phyloP scores from a whole-genome alignment of 805 yeast genomes.

The Myxozyma neotropica region DNA sequence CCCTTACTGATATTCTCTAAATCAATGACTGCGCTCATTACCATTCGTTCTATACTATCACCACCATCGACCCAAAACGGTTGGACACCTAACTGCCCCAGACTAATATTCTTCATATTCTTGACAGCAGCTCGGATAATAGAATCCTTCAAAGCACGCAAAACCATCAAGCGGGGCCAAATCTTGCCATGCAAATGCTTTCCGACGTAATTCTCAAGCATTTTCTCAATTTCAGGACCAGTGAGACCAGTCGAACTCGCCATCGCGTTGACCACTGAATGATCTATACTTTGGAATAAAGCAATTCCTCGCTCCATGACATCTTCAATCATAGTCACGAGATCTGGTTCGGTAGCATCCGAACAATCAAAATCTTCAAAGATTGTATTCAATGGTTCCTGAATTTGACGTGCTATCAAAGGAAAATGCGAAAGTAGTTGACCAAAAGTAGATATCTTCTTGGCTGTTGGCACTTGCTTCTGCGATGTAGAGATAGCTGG shows the following conservation, averaged over 20 bases:
- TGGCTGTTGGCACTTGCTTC: not conserved
- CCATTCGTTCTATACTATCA: constrained; percentile 47
- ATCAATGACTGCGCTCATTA: constrained; percentile 55
- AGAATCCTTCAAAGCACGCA: constrained; percentile 39
- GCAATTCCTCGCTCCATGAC: constrained; percentile 43
- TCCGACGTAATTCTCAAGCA: constrained; percentile 74
- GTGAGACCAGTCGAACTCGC: constrained; percentile 37
- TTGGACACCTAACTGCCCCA: constrained; percentile 50
- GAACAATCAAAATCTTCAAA: constrained; percentile 48
- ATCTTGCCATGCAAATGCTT: constrained; percentile 63
- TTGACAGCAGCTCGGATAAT: constrained; percentile 35
- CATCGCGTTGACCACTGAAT: constrained; percentile 35
- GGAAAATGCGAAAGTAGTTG: constrained; percentile 49
- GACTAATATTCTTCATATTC: constrained; percentile 42
- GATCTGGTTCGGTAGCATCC: constrained; percentile 39
- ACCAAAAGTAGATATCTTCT: constrained; percentile 41
- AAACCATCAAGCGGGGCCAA: constrained; percentile 54
- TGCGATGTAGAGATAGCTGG: constrained; percentile 27
- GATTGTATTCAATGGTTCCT: constrained; percentile 46
- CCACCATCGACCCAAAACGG: constrained; percentile 38
- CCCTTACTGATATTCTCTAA: constrained; percentile 50
- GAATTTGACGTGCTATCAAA: constrained; percentile 44
- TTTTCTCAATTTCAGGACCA: constrained; percentile 48
- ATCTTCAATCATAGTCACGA: constrained; percentile 40
- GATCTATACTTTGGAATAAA: constrained; percentile 43